Conservation (phyloP, 2,329 filamentous ascomycete genomes). For the Lasiodiplodia hormozganensis region DNA sequence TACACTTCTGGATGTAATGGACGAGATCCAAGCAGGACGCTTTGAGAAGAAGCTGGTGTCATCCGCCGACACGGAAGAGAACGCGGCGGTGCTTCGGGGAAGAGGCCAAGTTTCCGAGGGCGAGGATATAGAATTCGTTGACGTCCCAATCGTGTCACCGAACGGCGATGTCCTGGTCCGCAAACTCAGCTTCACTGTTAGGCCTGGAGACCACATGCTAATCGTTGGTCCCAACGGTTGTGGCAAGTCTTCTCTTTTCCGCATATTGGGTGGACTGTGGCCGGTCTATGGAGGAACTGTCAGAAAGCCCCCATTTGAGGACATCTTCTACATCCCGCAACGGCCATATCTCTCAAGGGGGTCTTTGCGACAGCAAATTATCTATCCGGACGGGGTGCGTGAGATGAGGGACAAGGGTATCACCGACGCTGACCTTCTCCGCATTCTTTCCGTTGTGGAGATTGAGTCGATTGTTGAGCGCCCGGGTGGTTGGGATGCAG, state of each 20-base stretch:
- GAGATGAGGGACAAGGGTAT: constrained; percentile 86
- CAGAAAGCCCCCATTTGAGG: constrained; percentile 85
- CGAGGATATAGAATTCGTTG: constrained; percentile 80
- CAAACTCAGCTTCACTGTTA: constrained; percentile 84
- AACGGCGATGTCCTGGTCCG: constrained; percentile 93
- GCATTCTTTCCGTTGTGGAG: constrained; percentile 78
- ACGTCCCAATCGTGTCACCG: constrained; percentile 95
- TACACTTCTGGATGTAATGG: constrained; percentile 89
- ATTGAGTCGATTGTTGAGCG: constrained; percentile 83
- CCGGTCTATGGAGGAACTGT: constrained; percentile 96
- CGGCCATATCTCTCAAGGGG: constrained; percentile 91
- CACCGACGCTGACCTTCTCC: constrained; percentile 79
- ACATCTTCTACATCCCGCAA: constrained; percentile 98
- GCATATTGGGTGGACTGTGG: constrained; percentile 95
- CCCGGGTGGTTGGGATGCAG: constrained; percentile 86
- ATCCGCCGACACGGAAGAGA: constrained; percentile 80
- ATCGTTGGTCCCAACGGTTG: constrained; percentile 97
- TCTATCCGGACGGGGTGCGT: constrained; percentile 88
- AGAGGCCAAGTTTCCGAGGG: constrained; percentile 85
- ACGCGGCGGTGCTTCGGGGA: constrained; percentile 81
- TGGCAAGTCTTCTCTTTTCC: constrained; percentile 94
- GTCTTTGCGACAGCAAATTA: constrained; percentile 93
- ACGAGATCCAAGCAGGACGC: constrained; percentile 85
- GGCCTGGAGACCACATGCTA: constrained; percentile 86
- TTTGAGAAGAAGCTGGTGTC: constrained; percentile 98